phyloP scores from a whole-genome alignment of 208 protist species.

The Trypanosoma platydactyli region DNA sequence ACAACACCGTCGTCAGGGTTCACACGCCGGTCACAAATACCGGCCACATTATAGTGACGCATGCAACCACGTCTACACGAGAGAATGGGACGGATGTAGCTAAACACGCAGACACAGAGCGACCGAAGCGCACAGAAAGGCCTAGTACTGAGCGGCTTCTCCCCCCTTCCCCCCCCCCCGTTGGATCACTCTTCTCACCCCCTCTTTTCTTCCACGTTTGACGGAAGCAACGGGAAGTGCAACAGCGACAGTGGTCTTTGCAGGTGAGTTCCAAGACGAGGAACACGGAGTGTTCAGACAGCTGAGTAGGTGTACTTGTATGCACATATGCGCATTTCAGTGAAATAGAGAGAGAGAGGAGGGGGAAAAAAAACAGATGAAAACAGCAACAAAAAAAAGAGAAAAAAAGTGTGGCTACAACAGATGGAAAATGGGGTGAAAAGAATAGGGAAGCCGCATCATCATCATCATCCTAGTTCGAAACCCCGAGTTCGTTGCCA shows the following conservation, averaged over 20 bases:
- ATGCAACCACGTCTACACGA: not conserved
- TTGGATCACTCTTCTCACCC: too few species aligned
- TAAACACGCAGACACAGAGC: not conserved
- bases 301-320: too few species aligned
- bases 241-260: too few species aligned
- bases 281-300: too few species aligned
- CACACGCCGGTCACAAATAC: constrained; percentile 45
- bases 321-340: not conserved
- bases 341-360: not conserved
- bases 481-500: too few species aligned
- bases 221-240: too few species aligned
- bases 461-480: not conserved
- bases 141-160: too few species aligned
- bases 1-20: constrained; percentile 45
- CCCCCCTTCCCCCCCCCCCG: too few species aligned
- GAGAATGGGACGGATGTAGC: not conserved
- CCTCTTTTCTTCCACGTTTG: constrained; percentile 2
- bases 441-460: not conserved
- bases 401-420: not conserved
- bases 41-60: constrained; percentile 40
- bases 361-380: constrained; percentile 2
- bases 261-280: too few species aligned
- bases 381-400: constrained; percentile 7
- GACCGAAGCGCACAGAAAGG: too few species aligned
- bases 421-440: not conserved